Conservation (phyloP, 2,329 filamentous ascomycete genomes). For the Aureobasidium sp. region DNA sequence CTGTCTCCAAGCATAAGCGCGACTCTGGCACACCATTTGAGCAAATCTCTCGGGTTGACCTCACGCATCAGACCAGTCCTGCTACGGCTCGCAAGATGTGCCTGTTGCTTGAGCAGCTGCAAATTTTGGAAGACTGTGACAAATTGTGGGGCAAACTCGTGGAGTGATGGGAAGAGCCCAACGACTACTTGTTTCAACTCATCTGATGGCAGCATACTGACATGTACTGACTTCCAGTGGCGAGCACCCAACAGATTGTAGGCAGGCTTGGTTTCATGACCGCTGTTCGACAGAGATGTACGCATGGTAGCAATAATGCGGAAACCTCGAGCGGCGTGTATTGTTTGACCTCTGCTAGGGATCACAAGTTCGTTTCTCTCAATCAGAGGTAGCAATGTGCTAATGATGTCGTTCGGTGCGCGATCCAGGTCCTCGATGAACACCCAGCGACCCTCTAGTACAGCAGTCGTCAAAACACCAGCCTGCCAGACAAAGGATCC, state of each 20-base stretch:
- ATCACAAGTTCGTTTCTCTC: conserved; percentile 88
- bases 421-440: conserved; percentile 94
- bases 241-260: conserved; percentile 68
- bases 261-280: conserved; percentile 62
- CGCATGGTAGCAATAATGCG: conserved; percentile 87
- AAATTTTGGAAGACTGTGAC: conserved; percentile 48
- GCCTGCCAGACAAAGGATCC: conserved; percentile 89
- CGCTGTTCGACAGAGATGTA: conserved; percentile 55
- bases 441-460: conserved; percentile 91
- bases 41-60: conserved; percentile 65
- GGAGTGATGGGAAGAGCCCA: conserved; percentile 61
- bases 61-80: conserved; percentile 51
- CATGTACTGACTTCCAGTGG: conserved; percentile 73
- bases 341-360: conserved; percentile 76
- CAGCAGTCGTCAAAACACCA: conserved; percentile 87
- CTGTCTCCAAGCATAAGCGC: conserved; percentile 54
- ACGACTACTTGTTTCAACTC: conserved; percentile 71
- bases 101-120: conserved; percentile 30
- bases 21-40: conserved; percentile 85
- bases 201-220: conserved; percentile 55
- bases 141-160: conserved; percentile 46
- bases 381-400: conserved; percentile 83
- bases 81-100: conserved; percentile 39
- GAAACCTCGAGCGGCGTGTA: conserved; percentile 77
- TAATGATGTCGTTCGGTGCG: conserved; percentile 89